Percentiles rank a stretch among this genome's conserved stretches.
These are phyloP conservation scores for Trametes polyzona DNA, from an alignment of 1,284 basidiomycete genomes.

Conservation along the genomic window DNA sequence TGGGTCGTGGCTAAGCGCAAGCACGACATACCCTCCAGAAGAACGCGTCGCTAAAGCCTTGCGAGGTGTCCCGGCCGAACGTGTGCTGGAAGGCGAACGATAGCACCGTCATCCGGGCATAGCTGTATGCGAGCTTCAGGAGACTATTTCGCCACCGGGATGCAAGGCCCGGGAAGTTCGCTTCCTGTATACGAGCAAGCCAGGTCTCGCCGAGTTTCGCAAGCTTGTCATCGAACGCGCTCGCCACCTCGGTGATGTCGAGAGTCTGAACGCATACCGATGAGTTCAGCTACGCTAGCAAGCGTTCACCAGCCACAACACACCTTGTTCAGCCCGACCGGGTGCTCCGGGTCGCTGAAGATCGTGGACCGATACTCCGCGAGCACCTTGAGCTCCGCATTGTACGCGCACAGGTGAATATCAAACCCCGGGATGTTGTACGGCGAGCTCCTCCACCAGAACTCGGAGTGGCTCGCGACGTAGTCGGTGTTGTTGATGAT, in stretches of 20 bases:
- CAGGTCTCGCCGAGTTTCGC: slow-evolving; percentile 57
- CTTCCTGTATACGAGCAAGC: slow-evolving; percentile 51
- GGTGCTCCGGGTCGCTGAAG: slow-evolving; percentile 74
- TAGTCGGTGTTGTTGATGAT: slow-evolving; percentile 78
- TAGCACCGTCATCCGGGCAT: slow-evolving; percentile 67
- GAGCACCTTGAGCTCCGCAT: slow-evolving; percentile 68
- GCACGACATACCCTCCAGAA: slow-evolving; percentile 59
- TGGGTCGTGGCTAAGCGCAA: neutral
- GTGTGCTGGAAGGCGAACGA: slow-evolving; percentile 81
- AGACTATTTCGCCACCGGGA: slow-evolving; percentile 64
- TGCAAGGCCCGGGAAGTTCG: slow-evolving; percentile 54
- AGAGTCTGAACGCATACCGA: slow-evolving; percentile 47
- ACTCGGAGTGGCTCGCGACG: slow-evolving; percentile 70
- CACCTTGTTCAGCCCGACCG: slow-evolving; percentile 74
- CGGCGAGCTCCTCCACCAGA: slow-evolving; percentile 74
- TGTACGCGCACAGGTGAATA: slow-evolving; percentile 77
- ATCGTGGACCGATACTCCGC: slow-evolving; percentile 63
- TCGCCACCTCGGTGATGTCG: slow-evolving; percentile 66
- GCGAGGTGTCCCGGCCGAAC: slow-evolving; percentile 57
- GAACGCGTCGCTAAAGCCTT: slow-evolving; percentile 58
- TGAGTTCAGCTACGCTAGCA: neutral
- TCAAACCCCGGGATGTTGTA: slow-evolving; percentile 75
- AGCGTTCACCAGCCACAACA: slow-evolving; percentile 8
- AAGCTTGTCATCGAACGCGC: slow-evolving; percentile 67
- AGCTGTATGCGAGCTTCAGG: slow-evolving; percentile 67